phyloP scores from a whole-genome alignment of 148 eudicot genomes.

The Nyssa sinensis region DNA sequence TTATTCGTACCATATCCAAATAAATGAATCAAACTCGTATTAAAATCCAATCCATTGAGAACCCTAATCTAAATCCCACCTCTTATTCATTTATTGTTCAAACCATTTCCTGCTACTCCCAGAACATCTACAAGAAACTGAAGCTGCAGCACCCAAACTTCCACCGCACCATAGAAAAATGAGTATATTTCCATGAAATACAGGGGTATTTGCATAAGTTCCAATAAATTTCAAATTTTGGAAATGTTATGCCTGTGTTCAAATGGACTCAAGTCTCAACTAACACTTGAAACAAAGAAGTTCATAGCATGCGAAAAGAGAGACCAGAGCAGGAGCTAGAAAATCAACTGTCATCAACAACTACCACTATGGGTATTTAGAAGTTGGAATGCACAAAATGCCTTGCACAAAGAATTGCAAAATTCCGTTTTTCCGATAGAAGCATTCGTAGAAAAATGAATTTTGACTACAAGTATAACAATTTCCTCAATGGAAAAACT shows the following conservation, averaged over 20 bases:
- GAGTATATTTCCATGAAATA: not conserved
- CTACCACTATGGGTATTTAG: not conserved
- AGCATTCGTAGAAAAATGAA: not conserved
- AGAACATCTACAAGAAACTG: not conserved
- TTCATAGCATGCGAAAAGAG: not conserved
- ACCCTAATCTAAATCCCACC: not conserved
- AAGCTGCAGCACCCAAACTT: not conserved
- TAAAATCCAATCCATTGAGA: no score
- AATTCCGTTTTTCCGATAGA: not conserved
- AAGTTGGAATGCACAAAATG: not conserved
- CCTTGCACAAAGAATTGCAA: conserved; percentile 6
- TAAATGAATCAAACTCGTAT: no score
- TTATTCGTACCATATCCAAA: no score
- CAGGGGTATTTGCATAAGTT: not conserved
- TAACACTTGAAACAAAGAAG: not conserved
- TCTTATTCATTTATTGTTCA: not conserved
- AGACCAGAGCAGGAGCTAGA: not conserved
- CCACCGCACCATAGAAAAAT: not conserved
- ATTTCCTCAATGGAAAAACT: not conserved
- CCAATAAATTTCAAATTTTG: not conserved
- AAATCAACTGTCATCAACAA: conserved; percentile 1
- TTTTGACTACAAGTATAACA: not conserved
- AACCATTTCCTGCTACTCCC: not conserved
- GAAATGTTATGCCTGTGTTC: not conserved
- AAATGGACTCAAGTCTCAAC: no score